Conservation (phyloP, 2,329 filamentous ascomycete genomes). For the Stagonosporopsis tanaceti region DNA sequence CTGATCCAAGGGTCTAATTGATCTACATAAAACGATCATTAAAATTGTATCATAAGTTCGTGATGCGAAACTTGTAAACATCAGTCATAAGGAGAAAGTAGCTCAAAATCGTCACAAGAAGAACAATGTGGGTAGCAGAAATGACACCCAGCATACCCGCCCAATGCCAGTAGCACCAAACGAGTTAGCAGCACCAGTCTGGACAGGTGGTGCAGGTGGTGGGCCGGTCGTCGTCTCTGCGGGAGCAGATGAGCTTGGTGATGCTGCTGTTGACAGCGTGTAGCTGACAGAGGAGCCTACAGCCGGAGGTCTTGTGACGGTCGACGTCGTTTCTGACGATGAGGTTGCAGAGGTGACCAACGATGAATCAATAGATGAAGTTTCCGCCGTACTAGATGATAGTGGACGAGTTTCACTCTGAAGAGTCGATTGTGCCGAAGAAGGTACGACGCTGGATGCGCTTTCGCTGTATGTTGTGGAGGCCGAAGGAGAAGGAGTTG, state of each 20-base stretch:
- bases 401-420: background rate
- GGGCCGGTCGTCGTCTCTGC: conserved; percentile 26
- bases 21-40: conserved; percentile 6
- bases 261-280: conserved; percentile 24
- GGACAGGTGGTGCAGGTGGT: conserved; percentile 37
- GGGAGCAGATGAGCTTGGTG: conserved; percentile 21
- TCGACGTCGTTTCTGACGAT: background rate
- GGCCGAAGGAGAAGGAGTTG: background rate
- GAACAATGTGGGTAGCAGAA: conserved; percentile 31
- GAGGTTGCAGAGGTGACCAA: conserved; percentile 3
- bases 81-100: background rate
- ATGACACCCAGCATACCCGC: conserved; percentile 44
- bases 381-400: background rate
- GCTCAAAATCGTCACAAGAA: conserved; percentile 8
- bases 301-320: conserved; percentile 16
- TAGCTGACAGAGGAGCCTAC: conserved; percentile 23
- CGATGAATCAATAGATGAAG: background rate
- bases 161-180: conserved; percentile 26
- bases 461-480: background rate
- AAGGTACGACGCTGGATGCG: background rate
- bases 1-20: background rate
- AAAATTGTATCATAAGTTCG: conserved; percentile 12
- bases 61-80: conserved; percentile 24
- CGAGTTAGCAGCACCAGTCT: conserved; percentile 23
- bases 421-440: background rate